phyloP scores from a whole-genome alignment of 768 basidiomycete genomes.

The Macrocybe gigantea region DNA sequence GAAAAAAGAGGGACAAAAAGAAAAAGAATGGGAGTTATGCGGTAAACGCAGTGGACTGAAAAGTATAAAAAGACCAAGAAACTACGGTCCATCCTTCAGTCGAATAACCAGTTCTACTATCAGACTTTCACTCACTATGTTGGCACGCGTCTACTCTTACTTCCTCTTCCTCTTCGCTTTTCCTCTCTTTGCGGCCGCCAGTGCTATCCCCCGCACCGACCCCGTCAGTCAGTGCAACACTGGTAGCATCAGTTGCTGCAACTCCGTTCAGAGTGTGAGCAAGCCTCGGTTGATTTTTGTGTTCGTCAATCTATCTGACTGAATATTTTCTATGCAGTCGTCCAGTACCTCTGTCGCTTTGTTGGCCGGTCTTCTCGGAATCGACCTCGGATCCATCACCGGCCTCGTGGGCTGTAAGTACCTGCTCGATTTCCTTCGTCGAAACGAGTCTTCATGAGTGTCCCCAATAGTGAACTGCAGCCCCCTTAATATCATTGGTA shows the following conservation, averaged over 20 bases:
- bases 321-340: no score
- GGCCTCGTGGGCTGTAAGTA: no score
- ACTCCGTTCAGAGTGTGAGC: constrained; percentile 8
- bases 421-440: no score
- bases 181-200: constrained; percentile 8
- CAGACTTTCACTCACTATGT: constrained; percentile 4
- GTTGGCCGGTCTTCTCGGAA: constrained; percentile 8
- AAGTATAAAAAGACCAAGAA: no score
- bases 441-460: no score
- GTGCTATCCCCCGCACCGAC: constrained; percentile 6
- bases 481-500: constrained; percentile 6
- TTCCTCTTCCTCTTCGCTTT: constrained; percentile 3
- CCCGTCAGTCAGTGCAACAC: constrained; percentile 11
- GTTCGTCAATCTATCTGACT: no score
- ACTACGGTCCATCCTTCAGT: no score
- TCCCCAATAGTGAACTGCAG: constrained; percentile 7
- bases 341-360: background rate
- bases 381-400: background rate
- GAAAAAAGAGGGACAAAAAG: no score
- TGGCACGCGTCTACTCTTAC: constrained; percentile 6
- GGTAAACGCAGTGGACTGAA: no score
- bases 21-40: no score
- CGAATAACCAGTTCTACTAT: background rate
- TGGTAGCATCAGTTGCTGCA: constrained; percentile 13
- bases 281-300: no score